Evolutionary conservation across 345 rosid species (phyloP), one percentile per base, ranked within the genome.

Genomic region (Gossypium thurberi): DNA sequence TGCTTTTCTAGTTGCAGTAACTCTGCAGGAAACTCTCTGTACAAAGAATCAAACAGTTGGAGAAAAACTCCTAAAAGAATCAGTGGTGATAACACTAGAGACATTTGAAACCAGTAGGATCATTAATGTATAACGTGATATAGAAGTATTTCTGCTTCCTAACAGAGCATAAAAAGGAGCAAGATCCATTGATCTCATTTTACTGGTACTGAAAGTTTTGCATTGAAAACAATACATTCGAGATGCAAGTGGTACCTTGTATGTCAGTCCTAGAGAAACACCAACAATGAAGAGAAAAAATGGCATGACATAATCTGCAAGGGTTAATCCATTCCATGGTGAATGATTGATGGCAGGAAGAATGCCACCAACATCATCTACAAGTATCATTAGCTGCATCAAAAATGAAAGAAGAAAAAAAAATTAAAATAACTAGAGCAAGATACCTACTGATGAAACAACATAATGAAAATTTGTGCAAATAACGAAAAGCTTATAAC

Each of bases 301-400:
- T 33, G 98, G 97, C 97, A 93, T 91, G 70, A 93, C 97, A 37
- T 88, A 85, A 86, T 93, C 98, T 12, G 98, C 98, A 56, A 93
- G 81, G 15, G 96, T 90, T 64, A 93, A 44, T 51, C 98, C 96
- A 78, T 91, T 78, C 98, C 98, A 93, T 44, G 98, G 94, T 14
- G 98, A 89, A 85, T 93, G 97, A 69, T 91, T 91, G 75, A 93
- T 86, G 21, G 90, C 81, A 62, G 96, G 94, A 68, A 90, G n/a
- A 52, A 90, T 13, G 74, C 93, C 93, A 76, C 98, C 98, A 61
- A 74, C 91, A 75, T 91, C 85, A 76, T 93, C 97, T 72, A 91
- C 98, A 13, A 93, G 76, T 71, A 93, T 90, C 98, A 93, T 93
- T 65, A 93, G 91, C 97, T 93, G 92, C 86, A 71, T 11, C 51